A percentile compares a stretch with the other conserved stretches of the same genome.
Conservation (phyloP, 2,329 filamentous ascomycete species). For the Aspergillus sp. region DNA sequence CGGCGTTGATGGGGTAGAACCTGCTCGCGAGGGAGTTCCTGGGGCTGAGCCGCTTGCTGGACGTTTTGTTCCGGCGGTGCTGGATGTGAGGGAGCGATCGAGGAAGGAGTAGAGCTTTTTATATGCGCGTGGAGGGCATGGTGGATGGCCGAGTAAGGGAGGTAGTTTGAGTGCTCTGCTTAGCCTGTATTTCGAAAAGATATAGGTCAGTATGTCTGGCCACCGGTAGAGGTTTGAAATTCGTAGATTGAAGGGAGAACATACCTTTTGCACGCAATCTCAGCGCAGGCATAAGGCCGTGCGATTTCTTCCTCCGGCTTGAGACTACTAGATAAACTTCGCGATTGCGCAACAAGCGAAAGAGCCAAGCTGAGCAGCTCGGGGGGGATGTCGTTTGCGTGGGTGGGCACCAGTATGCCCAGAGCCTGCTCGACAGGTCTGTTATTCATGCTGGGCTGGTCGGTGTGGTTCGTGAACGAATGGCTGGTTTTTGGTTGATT, state of each 20-base stretch:
- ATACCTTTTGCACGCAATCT: constrained; percentile 85
- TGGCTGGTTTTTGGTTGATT: background rate
- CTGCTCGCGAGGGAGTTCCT: constrained; percentile 28
- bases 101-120: constrained; percentile 80
- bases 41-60: constrained; percentile 33
- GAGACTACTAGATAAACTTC: constrained; percentile 71
- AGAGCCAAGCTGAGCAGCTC: constrained; percentile 70
- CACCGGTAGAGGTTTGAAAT: background rate
- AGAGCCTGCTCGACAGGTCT: constrained; percentile 72
- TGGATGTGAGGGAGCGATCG: constrained; percentile 62
- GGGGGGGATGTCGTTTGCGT: constrained; percentile 65
- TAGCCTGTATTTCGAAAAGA: constrained; percentile 52
- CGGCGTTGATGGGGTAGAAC: constrained; percentile 41
- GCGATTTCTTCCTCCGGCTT: constrained; percentile 86
- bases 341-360: constrained; percentile 77
- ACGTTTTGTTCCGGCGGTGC: constrained; percentile 35
- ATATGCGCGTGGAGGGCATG: constrained; percentile 77
- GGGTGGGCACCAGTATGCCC: constrained; percentile 70
- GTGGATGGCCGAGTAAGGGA: constrained; percentile 70
- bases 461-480: background rate
- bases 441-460: constrained; percentile 59
- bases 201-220: background rate
- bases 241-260: background rate
- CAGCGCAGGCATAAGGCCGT: constrained; percentile 78
- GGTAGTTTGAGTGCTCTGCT: constrained; percentile 76